phyloP scores from a whole-genome alignment of 306 rosid species.

The Corylus avellana region DNA sequence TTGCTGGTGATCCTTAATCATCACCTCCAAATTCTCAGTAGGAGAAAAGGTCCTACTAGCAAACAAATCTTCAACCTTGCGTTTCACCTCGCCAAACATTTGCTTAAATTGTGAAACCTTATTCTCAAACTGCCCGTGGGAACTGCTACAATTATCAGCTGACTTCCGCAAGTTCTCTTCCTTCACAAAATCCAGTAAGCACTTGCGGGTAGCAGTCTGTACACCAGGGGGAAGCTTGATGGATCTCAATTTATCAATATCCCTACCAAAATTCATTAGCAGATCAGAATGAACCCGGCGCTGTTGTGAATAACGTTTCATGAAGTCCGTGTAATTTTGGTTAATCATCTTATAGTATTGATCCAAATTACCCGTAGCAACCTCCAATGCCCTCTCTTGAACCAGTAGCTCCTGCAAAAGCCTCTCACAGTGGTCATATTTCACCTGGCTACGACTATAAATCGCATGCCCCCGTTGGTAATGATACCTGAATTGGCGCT shows the following conservation, averaged over 20 bases:
- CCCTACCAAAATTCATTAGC: conserved; percentile 69
- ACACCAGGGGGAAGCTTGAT: conserved; percentile 78
- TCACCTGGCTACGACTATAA: conserved; percentile 51
- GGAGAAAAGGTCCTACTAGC: conserved; percentile 47
- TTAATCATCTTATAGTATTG: conserved; percentile 68
- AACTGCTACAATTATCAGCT: conserved; percentile 70
- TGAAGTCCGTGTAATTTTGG: conserved; percentile 82
- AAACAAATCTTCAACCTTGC: conserved; percentile 76
- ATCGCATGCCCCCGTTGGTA: conserved; percentile 63
- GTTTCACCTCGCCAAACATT: conserved; percentile 63
- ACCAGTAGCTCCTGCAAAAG: conserved; percentile 85
- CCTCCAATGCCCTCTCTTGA: conserved; percentile 90
- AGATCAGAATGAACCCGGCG: conserved; percentile 79
- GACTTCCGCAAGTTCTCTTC: conserved; percentile 82
- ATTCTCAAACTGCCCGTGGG: conserved; percentile 91
- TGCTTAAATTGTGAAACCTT: conserved; percentile 82
- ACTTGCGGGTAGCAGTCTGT: conserved; percentile 57
- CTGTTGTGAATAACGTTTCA: conserved; percentile 79
- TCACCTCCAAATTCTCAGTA: conserved; percentile 49
- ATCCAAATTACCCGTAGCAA: conserved; percentile 87
- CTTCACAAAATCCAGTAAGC: conserved; percentile 89
- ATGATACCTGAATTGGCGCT: conserved; percentile 83
- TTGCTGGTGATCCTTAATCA: conserved; percentile 67
- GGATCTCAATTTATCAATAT: conserved; percentile 68
- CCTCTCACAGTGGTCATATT: conserved; percentile 70